Evolutionary conservation across 139 green algal species (phyloP), one percentile per base, ranked within the genome.

Genomic region (Desmodesmus armatus): DNA sequence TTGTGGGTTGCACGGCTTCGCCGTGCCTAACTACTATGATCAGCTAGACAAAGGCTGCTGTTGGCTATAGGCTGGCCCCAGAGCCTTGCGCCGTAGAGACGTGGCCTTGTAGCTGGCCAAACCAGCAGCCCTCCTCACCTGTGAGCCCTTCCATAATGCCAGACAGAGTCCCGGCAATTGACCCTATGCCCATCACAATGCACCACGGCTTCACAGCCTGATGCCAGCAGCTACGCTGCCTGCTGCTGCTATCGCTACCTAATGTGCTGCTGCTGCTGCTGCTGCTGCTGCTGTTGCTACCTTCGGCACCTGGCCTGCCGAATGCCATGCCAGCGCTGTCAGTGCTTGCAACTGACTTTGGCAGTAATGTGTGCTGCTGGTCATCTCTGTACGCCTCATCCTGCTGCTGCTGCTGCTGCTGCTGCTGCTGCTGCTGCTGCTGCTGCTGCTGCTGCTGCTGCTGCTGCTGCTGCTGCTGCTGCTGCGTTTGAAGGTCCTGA

Each of bases 141-240:
- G 79, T 85, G 3, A 85, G 40, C 1, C 79, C 79, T 6, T 55
- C 79, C 79, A 85, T 85, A 31, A 85, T 47, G 13, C 79, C 79
- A n/a, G 79, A 85, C 29, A 73, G 29, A 43, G 79, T 85, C 31
- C 79, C 79, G 31, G 79, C 79, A 67, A 85, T 65, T 9, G 60
- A 49, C 5, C 79, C 79, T 37, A 73, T 40, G 27, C 13, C 65
- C 11, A 85, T 65, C 66, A 85, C 7, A 15, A 13, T 21, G 6
- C 41, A 3, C 79, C 79, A 78, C 2, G 13, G 7, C n/a, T 5
- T 2, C 60, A 39, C 53, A 47, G 37, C 58, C n/a, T n/a, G n/a
- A n/a, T n/a, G n/a, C n/a, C n/a, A n/a, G n/a, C n/a, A n/a, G 19
- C 55, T 58, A 9, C 29, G 3, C 43, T 39, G 15, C 47, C 17